phyloP scores from a whole-genome alignment of 306 rosid genomes.

The Cucumis cinereus region DNA sequence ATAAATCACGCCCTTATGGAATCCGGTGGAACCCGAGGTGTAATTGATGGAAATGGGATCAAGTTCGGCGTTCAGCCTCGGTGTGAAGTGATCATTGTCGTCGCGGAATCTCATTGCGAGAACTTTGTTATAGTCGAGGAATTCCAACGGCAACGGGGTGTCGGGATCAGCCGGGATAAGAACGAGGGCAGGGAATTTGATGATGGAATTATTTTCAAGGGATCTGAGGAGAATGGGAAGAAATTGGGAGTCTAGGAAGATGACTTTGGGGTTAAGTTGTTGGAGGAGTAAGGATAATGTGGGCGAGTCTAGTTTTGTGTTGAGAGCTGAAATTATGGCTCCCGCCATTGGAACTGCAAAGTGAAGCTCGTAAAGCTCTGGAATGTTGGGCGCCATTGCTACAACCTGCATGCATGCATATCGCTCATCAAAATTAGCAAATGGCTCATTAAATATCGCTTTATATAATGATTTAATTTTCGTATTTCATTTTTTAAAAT shows the following conservation, averaged over 20 bases:
- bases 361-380: slow-evolving; percentile 72
- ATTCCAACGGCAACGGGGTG: background rate
- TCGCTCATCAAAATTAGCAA: background rate
- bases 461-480: too few relatives aligned
- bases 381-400: slow-evolving; percentile 65
- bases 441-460: too few relatives aligned
- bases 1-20: slow-evolving; percentile 64
- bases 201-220: background rate
- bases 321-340: slow-evolving; percentile 57
- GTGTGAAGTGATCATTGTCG: slow-evolving; percentile 12
- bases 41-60: slow-evolving; percentile 66
- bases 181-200: slow-evolving; percentile 41
- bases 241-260: slow-evolving; percentile 48
- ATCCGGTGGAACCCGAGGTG: slow-evolving; percentile 81
- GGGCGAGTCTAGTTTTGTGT: slow-evolving; percentile 36
- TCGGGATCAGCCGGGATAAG: slow-evolving; percentile 27
- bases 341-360: slow-evolving; percentile 80
- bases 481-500: too few relatives aligned
- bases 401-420: slow-evolving; percentile 34
- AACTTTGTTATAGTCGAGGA: slow-evolving; percentile 27
- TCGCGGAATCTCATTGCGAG: slow-evolving; percentile 14
- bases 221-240: slow-evolving; percentile 33
- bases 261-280: slow-evolving; percentile 43
- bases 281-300: slow-evolving; percentile 36
- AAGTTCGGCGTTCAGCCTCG: slow-evolving; percentile 27